These are phyloP conservation scores for Epithele typhae DNA, from an alignment of 768 basidiomycete species.

Conservation along the genomic window DNA sequence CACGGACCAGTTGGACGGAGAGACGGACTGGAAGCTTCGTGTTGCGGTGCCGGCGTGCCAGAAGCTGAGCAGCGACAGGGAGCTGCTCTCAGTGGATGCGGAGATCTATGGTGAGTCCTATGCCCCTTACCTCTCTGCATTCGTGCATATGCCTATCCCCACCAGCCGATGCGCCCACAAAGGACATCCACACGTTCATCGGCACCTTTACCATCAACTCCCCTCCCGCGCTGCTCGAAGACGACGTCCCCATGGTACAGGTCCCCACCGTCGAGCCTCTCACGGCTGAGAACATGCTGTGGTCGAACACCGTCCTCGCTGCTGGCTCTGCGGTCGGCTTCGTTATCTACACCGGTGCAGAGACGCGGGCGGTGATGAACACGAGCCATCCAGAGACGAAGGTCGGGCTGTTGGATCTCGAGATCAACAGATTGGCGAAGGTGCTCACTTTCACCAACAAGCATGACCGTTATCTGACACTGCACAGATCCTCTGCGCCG, in stretches of 20 bases:
- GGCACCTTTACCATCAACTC: conserved; percentile 83
- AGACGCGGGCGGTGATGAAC: conserved; percentile 98
- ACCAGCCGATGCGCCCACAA: conserved; percentile 88
- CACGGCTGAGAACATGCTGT: conserved; percentile 93
- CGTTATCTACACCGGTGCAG: conserved; percentile 89
- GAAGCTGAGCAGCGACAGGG: conserved; percentile 56
- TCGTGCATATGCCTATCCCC: neutral
- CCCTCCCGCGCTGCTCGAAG: conserved; percentile 29
- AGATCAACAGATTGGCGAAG: conserved; percentile 95
- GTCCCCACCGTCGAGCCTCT: conserved; percentile 67
- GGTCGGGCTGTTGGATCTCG: conserved; percentile 84
- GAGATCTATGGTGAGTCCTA: conserved; percentile 76
- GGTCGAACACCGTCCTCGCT: conserved; percentile 97
- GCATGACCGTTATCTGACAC: neutral
- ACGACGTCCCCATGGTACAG: conserved; percentile 35
- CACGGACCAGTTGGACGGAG: conserved; percentile 97
- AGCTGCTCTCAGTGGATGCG: conserved; percentile 64
- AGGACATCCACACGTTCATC: conserved; percentile 94
- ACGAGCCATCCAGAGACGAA: conserved; percentile 97
- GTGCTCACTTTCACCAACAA: conserved; percentile 36
- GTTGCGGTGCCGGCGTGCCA: conserved; percentile 86
- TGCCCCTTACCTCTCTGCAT: conserved; percentile 3
- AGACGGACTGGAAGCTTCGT: conserved; percentile 98
- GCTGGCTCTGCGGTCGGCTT: conserved; percentile 92
- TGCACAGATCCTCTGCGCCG: conserved; percentile 82